Percentiles rank a stretch among this genome's conserved stretches.
Conservation (phyloP, 1,139 yeast species). For the Geotrichum australiense region DNA sequence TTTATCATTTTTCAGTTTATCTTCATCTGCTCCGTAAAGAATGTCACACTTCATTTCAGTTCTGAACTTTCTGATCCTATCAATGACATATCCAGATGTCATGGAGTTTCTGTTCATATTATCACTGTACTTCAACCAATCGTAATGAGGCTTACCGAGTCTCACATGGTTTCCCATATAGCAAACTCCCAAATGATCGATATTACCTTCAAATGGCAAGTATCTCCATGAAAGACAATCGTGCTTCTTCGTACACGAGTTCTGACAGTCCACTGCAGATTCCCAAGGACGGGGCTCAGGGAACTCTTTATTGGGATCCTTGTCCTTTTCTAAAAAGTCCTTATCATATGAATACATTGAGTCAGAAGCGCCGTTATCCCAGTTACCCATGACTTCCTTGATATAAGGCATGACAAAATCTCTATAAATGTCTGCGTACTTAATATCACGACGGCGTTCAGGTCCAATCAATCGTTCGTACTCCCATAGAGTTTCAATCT, state of each 20-base stretch:
- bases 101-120: constrained; percentile 6
- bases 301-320: constrained; percentile 17
- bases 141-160: constrained; percentile 11
- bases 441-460: constrained; percentile 26
- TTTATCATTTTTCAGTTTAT: constrained; percentile 5
- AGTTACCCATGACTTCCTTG: constrained; percentile 23
- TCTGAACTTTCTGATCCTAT: constrained; percentile 7
- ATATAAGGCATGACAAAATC: constrained; percentile 33
- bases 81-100: constrained; percentile 9
- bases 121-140: constrained; percentile 9
- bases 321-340: constrained; percentile 17
- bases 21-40: constrained; percentile 1
- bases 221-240: constrained; percentile 28
- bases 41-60: constrained; percentile 7
- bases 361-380: constrained; percentile 29
- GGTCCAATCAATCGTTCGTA: constrained; percentile 32
- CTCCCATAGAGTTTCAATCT: constrained; percentile 34
- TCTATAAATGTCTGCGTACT: constrained; percentile 31
- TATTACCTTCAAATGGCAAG: constrained; percentile 18
- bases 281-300: constrained; percentile 22
- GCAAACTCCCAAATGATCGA: constrained; percentile 16
- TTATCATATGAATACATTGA: constrained; percentile 16
- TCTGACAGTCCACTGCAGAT: constrained; percentile 23
- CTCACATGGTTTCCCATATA: constrained; percentile 17
- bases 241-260: constrained; percentile 22